These are phyloP conservation scores for Stemphylium vesicarium DNA, from an alignment of 2,329 filamentous ascomycete species.

Conservation along the genomic window DNA sequence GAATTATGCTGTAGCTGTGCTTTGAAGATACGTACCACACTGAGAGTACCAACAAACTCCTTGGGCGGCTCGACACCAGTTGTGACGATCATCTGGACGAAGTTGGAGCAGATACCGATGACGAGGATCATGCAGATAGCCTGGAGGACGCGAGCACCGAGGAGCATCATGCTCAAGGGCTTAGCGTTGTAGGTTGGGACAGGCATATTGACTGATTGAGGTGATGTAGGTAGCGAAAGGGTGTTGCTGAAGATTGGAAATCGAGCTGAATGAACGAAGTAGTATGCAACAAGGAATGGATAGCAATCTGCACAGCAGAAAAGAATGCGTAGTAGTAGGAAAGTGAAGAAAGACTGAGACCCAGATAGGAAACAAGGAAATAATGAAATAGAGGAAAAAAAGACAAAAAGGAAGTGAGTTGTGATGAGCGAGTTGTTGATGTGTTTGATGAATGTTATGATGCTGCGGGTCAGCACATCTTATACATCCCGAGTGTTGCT, in stretches of 20 bases:
- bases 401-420: conserved; percentile 43
- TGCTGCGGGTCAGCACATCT: conserved; percentile 28
- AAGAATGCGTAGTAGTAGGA: conserved; percentile 27
- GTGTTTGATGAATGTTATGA: conserved; percentile 39
- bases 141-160: conserved; percentile 73
- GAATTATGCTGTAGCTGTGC: neutral
- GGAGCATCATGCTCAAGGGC: conserved; percentile 76
- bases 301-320: conserved; percentile 47
- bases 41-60: conserved; percentile 78
- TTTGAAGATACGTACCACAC: conserved; percentile 67
- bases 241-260: conserved; percentile 26
- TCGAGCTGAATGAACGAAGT: conserved; percentile 27
- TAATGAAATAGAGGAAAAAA: conserved; percentile 44
- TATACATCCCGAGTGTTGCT: conserved; percentile 32
- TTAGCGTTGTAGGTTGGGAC: conserved; percentile 69
- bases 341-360: conserved; percentile 23
- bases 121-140: conserved; percentile 74
- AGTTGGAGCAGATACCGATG: conserved; percentile 81
- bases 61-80: conserved; percentile 70
- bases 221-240: conserved; percentile 13
- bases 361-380: conserved; percentile 44
- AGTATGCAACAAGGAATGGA: conserved; percentile 38
- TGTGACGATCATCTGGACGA: conserved; percentile 76
- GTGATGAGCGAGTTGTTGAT: conserved; percentile 39
- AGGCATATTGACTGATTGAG: conserved; percentile 53